A percentile compares a stretch with the other conserved stretches of the same genome.
Conservation (phyloP, 192 early-diverging fungal genomes). For the Glomus cerebriforme region DNA sequence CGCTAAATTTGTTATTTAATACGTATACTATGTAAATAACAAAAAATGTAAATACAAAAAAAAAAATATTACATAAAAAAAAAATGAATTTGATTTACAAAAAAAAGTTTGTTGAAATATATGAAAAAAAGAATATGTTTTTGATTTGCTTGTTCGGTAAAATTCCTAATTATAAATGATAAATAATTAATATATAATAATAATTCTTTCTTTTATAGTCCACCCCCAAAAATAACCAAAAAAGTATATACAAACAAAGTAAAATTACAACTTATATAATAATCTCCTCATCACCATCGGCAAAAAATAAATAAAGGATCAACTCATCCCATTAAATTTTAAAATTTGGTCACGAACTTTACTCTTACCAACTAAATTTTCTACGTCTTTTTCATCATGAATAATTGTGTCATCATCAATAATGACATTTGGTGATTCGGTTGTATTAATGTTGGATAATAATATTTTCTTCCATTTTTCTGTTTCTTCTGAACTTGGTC, state of each 20-base stretch:
- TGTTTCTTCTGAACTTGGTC: slow-evolving; percentile 23
- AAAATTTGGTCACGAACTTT: background rate
- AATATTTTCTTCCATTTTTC: slow-evolving; percentile 26
- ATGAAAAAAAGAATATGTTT: too few species aligned
- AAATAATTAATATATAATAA: too few species aligned
- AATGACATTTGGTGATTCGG: background rate
- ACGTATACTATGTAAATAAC: too few species aligned
- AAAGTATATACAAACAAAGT: background rate
- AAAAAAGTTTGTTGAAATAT: too few species aligned
- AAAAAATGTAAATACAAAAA: too few species aligned
- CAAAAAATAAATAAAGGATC: background rate
- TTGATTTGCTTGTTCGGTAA: too few species aligned
- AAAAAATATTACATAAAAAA: too few species aligned
- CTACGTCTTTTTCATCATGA: background rate
- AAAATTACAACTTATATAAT: too few species aligned
- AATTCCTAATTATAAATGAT: too few species aligned
- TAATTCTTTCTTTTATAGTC: background rate
- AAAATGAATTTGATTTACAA: too few species aligned
- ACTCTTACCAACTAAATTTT: background rate
- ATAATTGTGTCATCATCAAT: background rate
- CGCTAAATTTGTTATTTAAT: too few species aligned
- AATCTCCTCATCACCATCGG: too few species aligned
- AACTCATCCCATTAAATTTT: background rate
- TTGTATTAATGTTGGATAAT: slow-evolving; percentile 5
- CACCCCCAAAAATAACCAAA: background rate